These are phyloP conservation scores for Euphrasia confusa DNA, from an alignment of 257 asterid species.

Conservation along the genomic window DNA sequence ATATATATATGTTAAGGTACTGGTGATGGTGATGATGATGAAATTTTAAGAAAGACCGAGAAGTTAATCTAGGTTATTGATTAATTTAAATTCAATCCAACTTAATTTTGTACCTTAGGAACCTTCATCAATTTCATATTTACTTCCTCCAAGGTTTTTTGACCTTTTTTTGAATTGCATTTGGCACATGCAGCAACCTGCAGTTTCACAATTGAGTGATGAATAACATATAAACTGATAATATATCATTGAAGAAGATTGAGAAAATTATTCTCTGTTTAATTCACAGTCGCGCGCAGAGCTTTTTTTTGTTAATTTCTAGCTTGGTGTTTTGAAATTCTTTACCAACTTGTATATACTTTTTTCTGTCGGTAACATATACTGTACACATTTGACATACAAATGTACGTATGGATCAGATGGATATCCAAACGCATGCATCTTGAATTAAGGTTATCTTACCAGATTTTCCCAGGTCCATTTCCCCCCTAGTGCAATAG, in stretches of 20 bases:
- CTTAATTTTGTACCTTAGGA: conserved; percentile 59
- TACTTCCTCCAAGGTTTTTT: conserved; percentile 75
- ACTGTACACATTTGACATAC: too few relatives aligned
- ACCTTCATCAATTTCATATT: conserved; percentile 65
- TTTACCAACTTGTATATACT: too few relatives aligned
- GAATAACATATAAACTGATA: background rate
- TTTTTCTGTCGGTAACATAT: too few relatives aligned
- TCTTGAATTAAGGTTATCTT: conserved; percentile 19
- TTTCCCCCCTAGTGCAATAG: conserved; percentile 81
- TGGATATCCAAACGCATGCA: too few relatives aligned
- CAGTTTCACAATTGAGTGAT: background rate
- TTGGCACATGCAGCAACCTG: conserved; percentile 85
- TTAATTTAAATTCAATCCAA: background rate
- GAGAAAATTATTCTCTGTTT: too few relatives aligned
- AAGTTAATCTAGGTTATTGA: background rate
- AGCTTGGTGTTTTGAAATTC: background rate
- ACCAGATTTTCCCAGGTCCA: conserved; percentile 99
- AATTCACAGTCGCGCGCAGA: too few relatives aligned
- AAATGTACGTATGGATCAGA: too few relatives aligned
- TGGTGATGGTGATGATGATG: background rate
- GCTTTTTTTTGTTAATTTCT: background rate
- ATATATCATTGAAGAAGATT: background rate
- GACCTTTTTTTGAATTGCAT: conserved; percentile 89
- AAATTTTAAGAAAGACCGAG: background rate
- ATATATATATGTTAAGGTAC: background rate